Evolutionary conservation across 2,329 filamentous ascomycete genomes (phyloP), one percentile per base, ranked within the genome.

Genomic region (Trichoderma koningii): DNA sequence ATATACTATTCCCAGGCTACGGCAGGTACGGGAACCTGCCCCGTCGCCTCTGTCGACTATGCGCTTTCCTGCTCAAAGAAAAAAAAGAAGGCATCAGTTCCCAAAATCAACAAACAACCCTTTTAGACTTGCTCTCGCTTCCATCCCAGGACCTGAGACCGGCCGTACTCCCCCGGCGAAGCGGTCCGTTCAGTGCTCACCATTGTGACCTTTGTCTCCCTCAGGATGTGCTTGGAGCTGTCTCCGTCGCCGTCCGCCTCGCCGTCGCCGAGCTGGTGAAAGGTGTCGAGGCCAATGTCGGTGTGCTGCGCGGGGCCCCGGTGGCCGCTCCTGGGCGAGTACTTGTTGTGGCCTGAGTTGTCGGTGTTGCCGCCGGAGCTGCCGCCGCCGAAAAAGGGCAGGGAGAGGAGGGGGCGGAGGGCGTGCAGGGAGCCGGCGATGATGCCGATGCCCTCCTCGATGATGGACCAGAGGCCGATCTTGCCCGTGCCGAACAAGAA

Each of bases 361-460:
- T 17, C 21, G 23, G 59, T 53, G 38, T 52, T 51, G 38, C 23
- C 26, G 12, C 7, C 45, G 38, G 59, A 45, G 38, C 34, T 45
- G 10, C 59, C 59, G 38, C 59, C 59, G 38, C 59, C 59, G 26
- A 62, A 62, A n/a, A 62, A 45, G n/a, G 59, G 48, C 5, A 62
- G 59, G 7, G 59, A 62, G 23, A 62, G 59, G 1, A 62, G 59
- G 14, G 59, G 59, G 14, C 59, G 59, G 30, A 62, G 59, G 17
- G 59, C 59, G n/a, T 62, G 59, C 41, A 62, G 38, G n/a, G 59
- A 62, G 48, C 59, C 59, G n/a, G 59, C 59, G 7, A 62, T 26
- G 47, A 62, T 62, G 5, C 59, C 59, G 28, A 62, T 62, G 59
- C 59, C 59, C 44, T 62, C 59, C 34, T 62, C 59, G 23, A 62